These are phyloP conservation scores for Boletus sensibilis DNA, from an alignment of 768 basidiomycete genomes.

Conservation along the genomic window DNA sequence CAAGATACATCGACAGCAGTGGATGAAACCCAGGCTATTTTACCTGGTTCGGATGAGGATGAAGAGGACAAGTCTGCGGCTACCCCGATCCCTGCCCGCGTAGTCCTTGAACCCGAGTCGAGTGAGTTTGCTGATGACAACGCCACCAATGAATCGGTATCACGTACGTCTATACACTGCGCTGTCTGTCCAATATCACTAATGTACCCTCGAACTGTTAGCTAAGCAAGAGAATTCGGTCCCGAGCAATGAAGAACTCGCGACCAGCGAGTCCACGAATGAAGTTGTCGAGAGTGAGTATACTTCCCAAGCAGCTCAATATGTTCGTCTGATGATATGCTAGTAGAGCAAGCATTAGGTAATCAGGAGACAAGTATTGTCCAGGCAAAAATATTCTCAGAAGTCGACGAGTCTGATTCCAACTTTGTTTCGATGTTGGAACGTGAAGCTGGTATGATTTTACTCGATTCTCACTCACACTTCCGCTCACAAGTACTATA, in stretches of 20 bases:
- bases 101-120: conserved; percentile 10
- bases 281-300: conserved; percentile 13
- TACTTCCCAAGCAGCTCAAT: background rate
- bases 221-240: conserved; percentile 3
- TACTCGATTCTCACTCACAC: background rate
- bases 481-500: conserved; percentile 7
- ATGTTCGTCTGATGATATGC: conserved; percentile 3
- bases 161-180: conserved; percentile 8
- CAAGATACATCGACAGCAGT: conserved; percentile 17
- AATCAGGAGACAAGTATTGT: conserved; percentile 12
- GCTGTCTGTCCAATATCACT: background rate
- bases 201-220: conserved; percentile 1
- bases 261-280: conserved; percentile 3
- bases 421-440: conserved; percentile 28
- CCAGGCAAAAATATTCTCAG: conserved; percentile 6
- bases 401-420: conserved; percentile 30
- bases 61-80: conserved; percentile 12
- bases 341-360: conserved; percentile 8
- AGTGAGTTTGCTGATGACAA: background rate
- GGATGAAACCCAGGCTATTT: conserved; percentile 16
- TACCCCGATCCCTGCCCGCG: conserved; percentile 15
- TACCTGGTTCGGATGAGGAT: conserved; percentile 13
- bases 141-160: background rate
- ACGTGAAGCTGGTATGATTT: conserved; percentile 30
- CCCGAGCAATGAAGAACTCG: background rate